phyloP scores from a whole-genome alignment of 2,329 filamentous ascomycete species.

The Neofusicoccum kwambonambiense region DNA sequence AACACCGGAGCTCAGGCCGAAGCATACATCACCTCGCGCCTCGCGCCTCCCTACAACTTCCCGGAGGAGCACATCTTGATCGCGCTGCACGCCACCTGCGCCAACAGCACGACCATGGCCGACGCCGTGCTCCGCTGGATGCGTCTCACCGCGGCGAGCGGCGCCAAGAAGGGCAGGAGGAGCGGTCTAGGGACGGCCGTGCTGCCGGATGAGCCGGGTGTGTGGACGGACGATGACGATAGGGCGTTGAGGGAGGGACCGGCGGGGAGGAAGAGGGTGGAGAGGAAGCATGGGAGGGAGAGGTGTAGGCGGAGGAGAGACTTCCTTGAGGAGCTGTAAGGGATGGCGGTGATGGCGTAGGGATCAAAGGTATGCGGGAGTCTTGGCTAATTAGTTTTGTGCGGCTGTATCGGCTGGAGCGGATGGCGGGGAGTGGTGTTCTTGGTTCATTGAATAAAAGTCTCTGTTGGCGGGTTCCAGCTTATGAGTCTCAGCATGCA shows the following conservation, averaged over 20 bases:
- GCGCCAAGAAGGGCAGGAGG: not conserved
- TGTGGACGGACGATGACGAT: conserved; percentile 15
- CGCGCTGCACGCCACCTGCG: conserved; percentile 9
- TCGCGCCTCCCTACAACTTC: conserved; percentile 3
- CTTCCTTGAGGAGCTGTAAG: not conserved
- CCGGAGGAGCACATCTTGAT: not conserved
- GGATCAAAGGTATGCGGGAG: not conserved
- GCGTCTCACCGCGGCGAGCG: not conserved
- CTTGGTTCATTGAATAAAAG: too few species aligned
- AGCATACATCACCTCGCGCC: conserved; percentile 2
- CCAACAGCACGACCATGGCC: not conserved
- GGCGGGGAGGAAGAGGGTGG: not conserved
- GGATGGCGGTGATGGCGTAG: not conserved
- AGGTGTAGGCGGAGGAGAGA: conserved; percentile 6
- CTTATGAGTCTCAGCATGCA: too few species aligned
- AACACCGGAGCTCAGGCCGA: not conserved
- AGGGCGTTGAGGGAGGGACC: not conserved
- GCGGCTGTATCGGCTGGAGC: not conserved
- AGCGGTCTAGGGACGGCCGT: not conserved
- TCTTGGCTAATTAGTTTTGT: not conserved
- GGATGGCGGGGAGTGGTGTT: too few species aligned
- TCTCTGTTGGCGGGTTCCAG: too few species aligned
- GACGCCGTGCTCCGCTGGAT: conserved; percentile 9
- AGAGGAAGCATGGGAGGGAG: conserved; percentile 6
- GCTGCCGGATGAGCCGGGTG: conserved; percentile 7